Percentiles rank a stretch among this genome's conserved stretches.
phyloP scores from a whole-genome alignment of 2,329 filamentous ascomycete species.

The Pseudohalonectria lignicola region DNA sequence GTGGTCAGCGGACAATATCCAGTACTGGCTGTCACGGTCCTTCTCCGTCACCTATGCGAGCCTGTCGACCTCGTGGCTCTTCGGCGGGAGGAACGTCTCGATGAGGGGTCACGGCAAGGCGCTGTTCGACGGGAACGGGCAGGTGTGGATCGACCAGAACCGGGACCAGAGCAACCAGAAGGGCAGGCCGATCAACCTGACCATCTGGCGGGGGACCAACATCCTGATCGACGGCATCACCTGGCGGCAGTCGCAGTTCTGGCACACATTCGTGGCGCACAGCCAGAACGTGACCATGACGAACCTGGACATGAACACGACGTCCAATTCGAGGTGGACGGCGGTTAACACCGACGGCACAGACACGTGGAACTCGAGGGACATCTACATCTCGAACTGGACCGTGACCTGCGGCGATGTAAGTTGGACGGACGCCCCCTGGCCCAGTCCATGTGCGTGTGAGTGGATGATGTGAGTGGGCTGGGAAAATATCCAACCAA shows the following conservation, averaged over 20 bases:
- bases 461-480: not conserved
- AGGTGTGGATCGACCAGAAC: constrained; percentile 33
- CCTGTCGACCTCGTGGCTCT: constrained; percentile 34
- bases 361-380: constrained; percentile 38
- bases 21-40: constrained; percentile 37
- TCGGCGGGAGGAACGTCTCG: constrained; percentile 36
- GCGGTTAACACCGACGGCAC: constrained; percentile 39
- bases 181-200: constrained; percentile 31
- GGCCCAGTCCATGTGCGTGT: too few relatives aligned
- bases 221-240: constrained; percentile 30
- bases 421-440: too few relatives aligned
- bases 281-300: constrained; percentile 38
- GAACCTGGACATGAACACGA: constrained; percentile 39
- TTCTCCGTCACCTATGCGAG: constrained; percentile 36
- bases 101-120: constrained; percentile 37
- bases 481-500: not conserved
- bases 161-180: constrained; percentile 25
- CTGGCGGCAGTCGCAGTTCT: constrained; percentile 36
- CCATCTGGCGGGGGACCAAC: constrained; percentile 32
- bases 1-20: constrained; percentile 25
- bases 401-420: constrained; percentile 28
- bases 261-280: constrained; percentile 33
- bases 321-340: constrained; percentile 28
- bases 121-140: constrained; percentile 30
- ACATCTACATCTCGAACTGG: constrained; percentile 33